phyloP scores from a whole-genome alignment of 2,329 filamentous ascomycete species.

The Neofusicoccum sp. region DNA sequence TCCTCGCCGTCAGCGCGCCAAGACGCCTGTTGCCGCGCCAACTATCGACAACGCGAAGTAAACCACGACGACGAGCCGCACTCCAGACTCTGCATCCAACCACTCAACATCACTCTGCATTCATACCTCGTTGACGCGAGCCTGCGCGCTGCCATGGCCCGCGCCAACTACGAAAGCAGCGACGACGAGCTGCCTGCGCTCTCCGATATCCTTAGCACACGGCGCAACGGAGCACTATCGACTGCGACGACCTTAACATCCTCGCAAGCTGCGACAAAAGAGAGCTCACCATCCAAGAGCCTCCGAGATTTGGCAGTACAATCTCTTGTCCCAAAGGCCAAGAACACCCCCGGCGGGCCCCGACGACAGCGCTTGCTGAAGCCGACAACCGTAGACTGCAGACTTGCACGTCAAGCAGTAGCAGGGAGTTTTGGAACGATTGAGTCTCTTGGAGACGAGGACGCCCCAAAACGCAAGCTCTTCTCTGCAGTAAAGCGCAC shows the following conservation, averaged over 20 bases:
- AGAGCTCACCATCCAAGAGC: background rate
- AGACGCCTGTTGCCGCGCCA: constrained; percentile 11
- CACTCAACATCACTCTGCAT: background rate
- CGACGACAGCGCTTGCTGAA: constrained; percentile 34
- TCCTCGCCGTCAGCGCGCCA: constrained; percentile 9
- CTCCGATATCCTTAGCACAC: background rate
- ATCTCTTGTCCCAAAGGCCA: constrained; percentile 24
- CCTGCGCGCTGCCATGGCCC: background rate
- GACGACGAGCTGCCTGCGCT: constrained; percentile 9
- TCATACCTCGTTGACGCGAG: background rate
- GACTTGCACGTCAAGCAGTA: constrained; percentile 14
- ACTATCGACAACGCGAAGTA: constrained; percentile 6
- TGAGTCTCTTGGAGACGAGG: constrained; percentile 23
- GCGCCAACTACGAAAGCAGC: constrained; percentile 8
- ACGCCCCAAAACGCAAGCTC: background rate
- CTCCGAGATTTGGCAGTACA: background rate
- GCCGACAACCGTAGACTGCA: constrained; percentile 33
- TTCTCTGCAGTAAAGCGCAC: background rate
- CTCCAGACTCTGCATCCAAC: background rate
- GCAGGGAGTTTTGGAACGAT: constrained; percentile 26
- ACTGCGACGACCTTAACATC: background rate
- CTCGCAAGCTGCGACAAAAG: background rate
- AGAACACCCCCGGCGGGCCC: constrained; percentile 23
- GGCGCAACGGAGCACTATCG: background rate
- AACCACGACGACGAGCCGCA: background rate